A percentile compares a stretch with the other conserved stretches of the same genome.
Conservation (phyloP, 495 filamentous ascomycete genomes). For the Lepidopterella palustris region DNA sequence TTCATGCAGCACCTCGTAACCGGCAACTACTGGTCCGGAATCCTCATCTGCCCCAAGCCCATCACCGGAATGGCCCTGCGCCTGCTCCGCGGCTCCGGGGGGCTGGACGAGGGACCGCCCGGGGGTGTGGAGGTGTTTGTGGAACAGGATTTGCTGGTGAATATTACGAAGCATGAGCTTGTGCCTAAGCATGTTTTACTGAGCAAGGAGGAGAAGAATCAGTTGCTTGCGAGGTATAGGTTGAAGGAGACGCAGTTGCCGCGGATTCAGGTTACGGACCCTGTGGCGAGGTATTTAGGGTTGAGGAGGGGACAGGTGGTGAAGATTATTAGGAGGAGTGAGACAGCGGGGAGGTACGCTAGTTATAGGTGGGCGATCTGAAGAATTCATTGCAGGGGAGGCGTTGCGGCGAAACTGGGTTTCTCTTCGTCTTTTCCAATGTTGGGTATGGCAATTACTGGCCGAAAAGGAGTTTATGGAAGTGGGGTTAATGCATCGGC, state of each 20-base stretch:
- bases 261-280: conserved; percentile 82
- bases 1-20: conserved; percentile 75
- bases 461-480: too few species aligned
- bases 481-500: background rate
- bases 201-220: conserved; percentile 79
- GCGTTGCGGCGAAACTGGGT: background rate
- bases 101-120: conserved; percentile 63
- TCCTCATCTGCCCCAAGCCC: conserved; percentile 74
- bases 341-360: conserved; percentile 74
- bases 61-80: conserved; percentile 79
- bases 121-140: conserved; percentile 83
- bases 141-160: conserved; percentile 91
- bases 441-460: too few species aligned
- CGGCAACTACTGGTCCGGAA: conserved; percentile 78
- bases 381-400: conserved; percentile 16
- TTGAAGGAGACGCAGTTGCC: conserved; percentile 96
- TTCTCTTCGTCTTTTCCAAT: background rate
- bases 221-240: conserved; percentile 77
- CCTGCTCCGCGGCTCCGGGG: conserved; percentile 71
- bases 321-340: conserved; percentile 85
- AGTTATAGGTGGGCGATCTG: conserved; percentile 63
- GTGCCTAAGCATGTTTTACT: conserved; percentile 91
- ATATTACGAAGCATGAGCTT: conserved; percentile 96
- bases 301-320: conserved; percentile 92
- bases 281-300: conserved; percentile 86